These are phyloP conservation scores for Perkinsus marinus DNA, from an alignment of 169 alveolate species.

Conservation along the genomic window DNA sequence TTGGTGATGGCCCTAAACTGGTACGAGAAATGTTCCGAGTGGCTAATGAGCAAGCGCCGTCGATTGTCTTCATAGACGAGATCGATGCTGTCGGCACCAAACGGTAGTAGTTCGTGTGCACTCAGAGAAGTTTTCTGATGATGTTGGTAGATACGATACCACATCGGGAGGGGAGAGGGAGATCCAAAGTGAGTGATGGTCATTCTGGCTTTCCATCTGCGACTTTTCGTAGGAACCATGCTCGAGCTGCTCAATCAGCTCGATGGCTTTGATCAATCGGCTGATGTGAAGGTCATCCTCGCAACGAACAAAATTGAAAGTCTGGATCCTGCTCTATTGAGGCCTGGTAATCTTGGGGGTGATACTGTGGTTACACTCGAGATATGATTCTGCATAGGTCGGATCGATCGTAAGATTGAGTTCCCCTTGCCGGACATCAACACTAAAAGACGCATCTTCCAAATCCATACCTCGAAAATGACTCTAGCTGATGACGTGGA, in stretches of 20 bases:
- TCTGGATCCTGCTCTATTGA: slow-evolving; percentile 92
- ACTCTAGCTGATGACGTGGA: slow-evolving; percentile 92
- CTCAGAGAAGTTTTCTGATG: not conserved
- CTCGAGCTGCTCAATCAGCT: slow-evolving; percentile 94
- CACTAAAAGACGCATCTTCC: slow-evolving; percentile 81
- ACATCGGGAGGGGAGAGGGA: slow-evolving; percentile 98
- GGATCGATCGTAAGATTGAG: slow-evolving; percentile 98
- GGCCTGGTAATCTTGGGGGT: slow-evolving; percentile 99
- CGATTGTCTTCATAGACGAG: slow-evolving; percentile 98
- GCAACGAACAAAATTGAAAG: slow-evolving; percentile 98
- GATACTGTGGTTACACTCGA: too few species aligned
- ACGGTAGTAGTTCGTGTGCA: slow-evolving; percentile 34
- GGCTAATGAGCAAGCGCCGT: slow-evolving; percentile 98
- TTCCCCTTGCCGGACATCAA: slow-evolving; percentile 93
- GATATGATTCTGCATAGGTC: slow-evolving; percentile 63
- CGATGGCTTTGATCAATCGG: slow-evolving; percentile 97
- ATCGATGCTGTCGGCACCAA: slow-evolving; percentile 97
- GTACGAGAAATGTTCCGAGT: slow-evolving; percentile 96
- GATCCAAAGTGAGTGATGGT: slow-evolving; percentile 68
- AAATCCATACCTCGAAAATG: slow-evolving; percentile 96
- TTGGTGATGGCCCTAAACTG: slow-evolving; percentile 85
- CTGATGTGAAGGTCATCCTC: slow-evolving; percentile 96
- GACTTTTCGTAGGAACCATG: slow-evolving; percentile 76
- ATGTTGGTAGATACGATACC: slow-evolving; percentile 75
- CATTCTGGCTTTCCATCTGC: not conserved